These are phyloP conservation scores for Pestalotiopsis sp. DNA, from an alignment of 2,329 filamentous ascomycete species.

Conservation along the genomic window DNA sequence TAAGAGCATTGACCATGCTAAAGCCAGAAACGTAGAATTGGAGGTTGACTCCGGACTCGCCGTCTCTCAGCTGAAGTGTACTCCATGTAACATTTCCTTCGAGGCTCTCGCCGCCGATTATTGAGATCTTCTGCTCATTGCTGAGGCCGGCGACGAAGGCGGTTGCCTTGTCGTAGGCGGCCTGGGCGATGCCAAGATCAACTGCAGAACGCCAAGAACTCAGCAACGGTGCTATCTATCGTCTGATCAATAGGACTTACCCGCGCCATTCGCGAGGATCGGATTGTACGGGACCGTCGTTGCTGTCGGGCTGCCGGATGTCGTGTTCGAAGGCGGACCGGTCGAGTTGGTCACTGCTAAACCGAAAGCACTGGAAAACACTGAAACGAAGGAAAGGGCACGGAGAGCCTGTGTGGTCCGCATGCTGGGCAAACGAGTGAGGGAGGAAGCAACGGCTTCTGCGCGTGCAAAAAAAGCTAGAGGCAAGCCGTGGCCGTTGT, in stretches of 20 bases:
- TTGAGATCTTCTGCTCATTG: slow-evolving; percentile 7
- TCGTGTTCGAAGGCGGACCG: not conserved
- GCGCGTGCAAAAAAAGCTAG: not conserved
- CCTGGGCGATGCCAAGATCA: slow-evolving; percentile 9
- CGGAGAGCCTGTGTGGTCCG: not conserved
- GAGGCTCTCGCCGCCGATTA: not conserved
- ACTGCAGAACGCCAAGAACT: not conserved
- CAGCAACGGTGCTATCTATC: not conserved
- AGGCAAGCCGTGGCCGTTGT: not conserved
- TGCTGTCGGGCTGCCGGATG: not conserved
- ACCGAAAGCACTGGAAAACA: not conserved
- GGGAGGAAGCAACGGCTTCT: not conserved
- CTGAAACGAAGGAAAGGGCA: not conserved
- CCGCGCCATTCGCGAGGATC: not conserved
- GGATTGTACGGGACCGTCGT: not conserved
- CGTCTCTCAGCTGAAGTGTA: slow-evolving; percentile 15
- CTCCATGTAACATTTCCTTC: not conserved
- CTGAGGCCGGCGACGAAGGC: slow-evolving; percentile 3
- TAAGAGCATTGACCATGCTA: slow-evolving; percentile 18
- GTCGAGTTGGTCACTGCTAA: not conserved
- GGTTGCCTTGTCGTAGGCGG: slow-evolving; percentile 5
- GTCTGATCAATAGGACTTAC: not conserved
- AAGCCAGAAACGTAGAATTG: slow-evolving; percentile 22
- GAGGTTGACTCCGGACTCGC: slow-evolving; percentile 17
- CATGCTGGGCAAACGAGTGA: not conserved